phyloP scores from a whole-genome alignment of 1,284 basidiomycete genomes.

The Baeospora myosura region DNA sequence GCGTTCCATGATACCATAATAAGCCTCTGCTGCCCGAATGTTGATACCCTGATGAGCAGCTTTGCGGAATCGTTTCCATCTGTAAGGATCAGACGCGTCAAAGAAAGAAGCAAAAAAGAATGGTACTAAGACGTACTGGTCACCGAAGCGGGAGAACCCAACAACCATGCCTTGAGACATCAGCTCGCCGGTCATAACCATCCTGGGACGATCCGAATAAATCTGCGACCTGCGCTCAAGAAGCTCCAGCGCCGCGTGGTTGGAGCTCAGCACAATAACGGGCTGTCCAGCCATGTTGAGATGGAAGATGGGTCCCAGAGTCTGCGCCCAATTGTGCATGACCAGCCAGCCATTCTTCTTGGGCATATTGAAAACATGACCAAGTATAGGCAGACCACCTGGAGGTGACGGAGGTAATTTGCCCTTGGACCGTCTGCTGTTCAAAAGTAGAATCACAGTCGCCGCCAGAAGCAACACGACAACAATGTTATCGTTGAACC shows the following conservation, averaged over 20 bases:
- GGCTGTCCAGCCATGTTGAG: constrained; percentile 9
- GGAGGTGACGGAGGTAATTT: constrained; percentile 7
- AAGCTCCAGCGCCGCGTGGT: constrained; percentile 13
- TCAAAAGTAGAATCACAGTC: too few relatives aligned
- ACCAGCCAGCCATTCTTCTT: constrained; percentile 5
- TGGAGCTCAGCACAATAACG: constrained; percentile 9
- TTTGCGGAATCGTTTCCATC: background rate
- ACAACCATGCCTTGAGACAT: constrained; percentile 1
- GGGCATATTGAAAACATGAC: constrained; percentile 6
- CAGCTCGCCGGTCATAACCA: background rate
- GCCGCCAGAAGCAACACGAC: too few relatives aligned
- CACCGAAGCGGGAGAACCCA: background rate
- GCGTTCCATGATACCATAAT: constrained; percentile 5
- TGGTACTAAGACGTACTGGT: too few relatives aligned
- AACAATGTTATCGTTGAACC: too few relatives aligned
- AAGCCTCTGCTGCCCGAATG: constrained; percentile 1
- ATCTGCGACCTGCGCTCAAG: constrained; percentile 11
- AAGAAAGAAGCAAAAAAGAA: background rate
- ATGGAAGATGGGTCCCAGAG: constrained; percentile 9
- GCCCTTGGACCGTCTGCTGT: background rate
- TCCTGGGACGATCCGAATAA: constrained; percentile 9
- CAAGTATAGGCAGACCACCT: constrained; percentile 5
- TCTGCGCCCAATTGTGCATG: constrained; percentile 4
- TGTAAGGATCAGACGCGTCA: too few relatives aligned
- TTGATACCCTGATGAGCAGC: background rate